phyloP scores from a whole-genome alignment of 768 basidiomycete genomes.

The Lepiota venenata region DNA sequence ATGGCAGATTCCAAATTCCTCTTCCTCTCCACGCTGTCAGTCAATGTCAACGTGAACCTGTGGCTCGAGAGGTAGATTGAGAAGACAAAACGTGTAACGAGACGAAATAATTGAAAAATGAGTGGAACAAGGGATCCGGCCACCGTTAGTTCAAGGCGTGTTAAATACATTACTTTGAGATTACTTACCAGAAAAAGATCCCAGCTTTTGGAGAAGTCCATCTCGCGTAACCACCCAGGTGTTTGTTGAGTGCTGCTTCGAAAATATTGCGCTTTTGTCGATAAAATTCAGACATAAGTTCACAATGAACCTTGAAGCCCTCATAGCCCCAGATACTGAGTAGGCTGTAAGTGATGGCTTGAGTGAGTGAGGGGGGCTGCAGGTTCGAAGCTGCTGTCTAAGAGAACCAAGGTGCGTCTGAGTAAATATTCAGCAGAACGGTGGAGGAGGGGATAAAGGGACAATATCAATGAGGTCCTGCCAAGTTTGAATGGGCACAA shows the following conservation, averaged over 20 bases:
- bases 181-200: constrained; percentile 84
- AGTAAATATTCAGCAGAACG: too few species aligned
- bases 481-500: too few species aligned
- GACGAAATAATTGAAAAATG: neutral
- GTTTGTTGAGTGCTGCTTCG: constrained; percentile 66
- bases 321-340: constrained; percentile 73
- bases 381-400: constrained; percentile 69
- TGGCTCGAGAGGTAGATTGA: neutral
- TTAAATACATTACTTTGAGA: constrained; percentile 1
- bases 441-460: too few species aligned
- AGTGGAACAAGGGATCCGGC: too few species aligned
- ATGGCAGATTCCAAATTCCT: constrained; percentile 75
- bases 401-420: neutral
- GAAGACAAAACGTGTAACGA: neutral
- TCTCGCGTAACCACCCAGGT: constrained; percentile 76
- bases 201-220: constrained; percentile 73
- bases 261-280: constrained; percentile 72
- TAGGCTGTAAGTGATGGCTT: constrained; percentile 56
- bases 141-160: too few species aligned
- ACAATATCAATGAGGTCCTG: too few species aligned
- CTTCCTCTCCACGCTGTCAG: constrained; percentile 17
- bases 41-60: constrained; percentile 70
- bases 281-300: constrained; percentile 69
- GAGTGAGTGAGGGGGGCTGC: constrained; percentile 61
- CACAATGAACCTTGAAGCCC: constrained; percentile 68